Conservation (phyloP, 495 filamentous ascomycete species). For the Penicillium desertorum region DNA sequence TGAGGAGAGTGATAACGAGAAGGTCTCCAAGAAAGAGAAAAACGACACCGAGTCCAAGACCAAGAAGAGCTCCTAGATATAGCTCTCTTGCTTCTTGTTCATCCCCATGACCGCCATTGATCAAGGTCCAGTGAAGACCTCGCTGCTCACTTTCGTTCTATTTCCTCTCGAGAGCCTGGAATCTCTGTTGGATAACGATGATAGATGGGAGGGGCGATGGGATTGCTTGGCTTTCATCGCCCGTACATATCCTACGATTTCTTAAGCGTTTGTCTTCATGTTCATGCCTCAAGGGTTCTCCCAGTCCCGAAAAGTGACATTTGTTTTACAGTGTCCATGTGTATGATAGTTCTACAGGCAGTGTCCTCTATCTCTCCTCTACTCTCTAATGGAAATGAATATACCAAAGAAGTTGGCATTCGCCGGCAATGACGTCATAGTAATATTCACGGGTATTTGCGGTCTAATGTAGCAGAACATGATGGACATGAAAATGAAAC, state of each 20-base stretch:
- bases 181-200: conserved; percentile 1
- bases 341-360: conserved; percentile 11
- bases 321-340: neutral
- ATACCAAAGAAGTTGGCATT: neutral
- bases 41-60: conserved; percentile 17
- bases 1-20: conserved; percentile 13
- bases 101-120: neutral
- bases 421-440: neutral
- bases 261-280: conserved; percentile 20
- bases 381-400: conserved; percentile 13
- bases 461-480: neutral
- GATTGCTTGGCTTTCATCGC: conserved; percentile 2
- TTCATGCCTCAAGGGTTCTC: conserved; percentile 7
- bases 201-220: conserved; percentile 6
- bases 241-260: conserved; percentile 21
- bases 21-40: conserved; percentile 16
- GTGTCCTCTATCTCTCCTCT: conserved; percentile 2
- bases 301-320: conserved; percentile 14
- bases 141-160: conserved; percentile 2
- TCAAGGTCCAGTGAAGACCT: neutral
- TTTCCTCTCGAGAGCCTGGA: neutral
- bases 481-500: neutral
- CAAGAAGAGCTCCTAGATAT: conserved; percentile 9
- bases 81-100: neutral
- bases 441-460: neutral